Percentiles rank a stretch among this genome's conserved stretches.
These are phyloP conservation scores for Globisporangium radiosum DNA, from an alignment of 352 stramenopile species.

Conservation along the genomic window DNA sequence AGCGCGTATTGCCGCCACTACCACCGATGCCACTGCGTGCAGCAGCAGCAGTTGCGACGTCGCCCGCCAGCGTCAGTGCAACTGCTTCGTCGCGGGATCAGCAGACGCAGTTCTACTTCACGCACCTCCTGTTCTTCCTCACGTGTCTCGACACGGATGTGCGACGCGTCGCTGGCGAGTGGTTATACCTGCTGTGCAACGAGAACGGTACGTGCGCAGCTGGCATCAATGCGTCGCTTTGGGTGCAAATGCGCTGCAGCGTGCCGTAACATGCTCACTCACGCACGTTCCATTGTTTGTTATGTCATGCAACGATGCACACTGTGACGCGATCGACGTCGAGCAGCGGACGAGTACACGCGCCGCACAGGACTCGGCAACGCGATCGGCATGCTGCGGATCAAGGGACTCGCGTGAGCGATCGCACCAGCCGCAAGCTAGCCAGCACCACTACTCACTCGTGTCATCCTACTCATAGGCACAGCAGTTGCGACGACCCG, in stretches of 20 bases:
- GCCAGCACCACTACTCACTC: too few relatives aligned
- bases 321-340: background rate
- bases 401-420: constrained; percentile 48
- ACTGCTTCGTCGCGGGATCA: background rate
- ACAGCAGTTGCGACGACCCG: too few relatives aligned
- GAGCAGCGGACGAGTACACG: constrained; percentile 64
- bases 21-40: background rate
- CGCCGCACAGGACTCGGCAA: constrained; percentile 62
- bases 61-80: background rate
- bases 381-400: constrained; percentile 63
- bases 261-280: background rate
- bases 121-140: constrained; percentile 62
- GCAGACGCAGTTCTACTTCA: constrained; percentile 32
- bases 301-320: background rate
- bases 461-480: too few relatives aligned
- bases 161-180: constrained; percentile 62
- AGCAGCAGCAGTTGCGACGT: background rate
- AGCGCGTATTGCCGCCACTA: constrained; percentile 21
- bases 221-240: too few relatives aligned
- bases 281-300: background rate
- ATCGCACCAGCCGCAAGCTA: too few relatives aligned
- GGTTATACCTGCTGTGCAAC: constrained; percentile 65
- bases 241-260: background rate
- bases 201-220: constrained; percentile 43
- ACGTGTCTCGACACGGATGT: constrained; percentile 68